Conservation (phyloP, 2,329 filamentous ascomycete genomes). For the Colletotrichum australisinense region DNA sequence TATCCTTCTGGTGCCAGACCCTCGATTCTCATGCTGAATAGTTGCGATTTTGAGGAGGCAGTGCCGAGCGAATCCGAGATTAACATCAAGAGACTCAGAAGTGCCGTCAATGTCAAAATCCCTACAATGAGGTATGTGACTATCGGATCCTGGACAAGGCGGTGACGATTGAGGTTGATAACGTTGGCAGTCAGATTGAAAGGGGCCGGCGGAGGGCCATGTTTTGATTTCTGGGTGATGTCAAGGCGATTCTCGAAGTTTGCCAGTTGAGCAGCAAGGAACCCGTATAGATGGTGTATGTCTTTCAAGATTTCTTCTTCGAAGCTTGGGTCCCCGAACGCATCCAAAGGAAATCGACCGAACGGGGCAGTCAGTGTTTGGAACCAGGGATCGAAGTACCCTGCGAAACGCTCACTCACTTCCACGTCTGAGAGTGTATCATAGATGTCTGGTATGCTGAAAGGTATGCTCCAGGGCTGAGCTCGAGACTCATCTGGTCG, state of each 20-base stretch:
- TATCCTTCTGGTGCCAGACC: constrained; percentile 3
- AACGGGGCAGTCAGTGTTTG: too few species aligned
- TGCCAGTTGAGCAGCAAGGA: not conserved
- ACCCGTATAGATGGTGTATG: not conserved
- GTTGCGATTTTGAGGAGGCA: too few species aligned
- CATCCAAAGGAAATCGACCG: not conserved
- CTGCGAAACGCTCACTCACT: too few species aligned
- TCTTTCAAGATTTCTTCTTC: not conserved
- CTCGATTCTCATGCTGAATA: not conserved
- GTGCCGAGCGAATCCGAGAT: too few species aligned
- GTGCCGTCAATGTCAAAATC: not conserved
- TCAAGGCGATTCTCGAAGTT: not conserved
- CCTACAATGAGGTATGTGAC: not conserved
- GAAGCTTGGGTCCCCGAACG: not conserved
- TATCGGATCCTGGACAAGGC: constrained; percentile 2
- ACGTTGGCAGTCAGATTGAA: not conserved
- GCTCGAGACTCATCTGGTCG: too few species aligned
- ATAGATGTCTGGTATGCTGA: not conserved
- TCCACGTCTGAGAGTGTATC: too few species aligned
- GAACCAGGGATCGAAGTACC: too few species aligned
- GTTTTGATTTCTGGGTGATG: not conserved
- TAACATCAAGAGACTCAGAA: too few species aligned
- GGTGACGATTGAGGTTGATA: not conserved
- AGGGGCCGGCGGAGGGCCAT: not conserved
- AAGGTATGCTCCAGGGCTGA: not conserved